Evolutionary conservation across 2,329 filamentous ascomycete species (phyloP), one percentile per base, ranked within the genome.

Genomic region (Leptoxyphium fumago): DNA sequence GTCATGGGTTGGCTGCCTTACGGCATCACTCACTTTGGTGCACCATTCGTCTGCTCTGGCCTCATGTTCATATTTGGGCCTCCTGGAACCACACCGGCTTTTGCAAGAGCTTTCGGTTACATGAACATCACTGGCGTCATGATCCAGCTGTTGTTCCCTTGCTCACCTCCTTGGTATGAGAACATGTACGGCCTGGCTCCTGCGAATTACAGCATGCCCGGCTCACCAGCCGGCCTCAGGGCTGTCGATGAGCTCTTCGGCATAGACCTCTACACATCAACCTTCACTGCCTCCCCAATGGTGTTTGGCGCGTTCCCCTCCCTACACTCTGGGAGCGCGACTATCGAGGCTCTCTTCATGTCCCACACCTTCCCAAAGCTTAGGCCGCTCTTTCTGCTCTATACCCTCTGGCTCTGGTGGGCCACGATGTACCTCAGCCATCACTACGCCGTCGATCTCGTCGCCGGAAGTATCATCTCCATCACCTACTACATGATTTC

Each of bases 371-470:
- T 96, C 71, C 89, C 89, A 4, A 78, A 77, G 48, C 74, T 93
- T 52, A 79, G 83, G 52, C 78, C 81, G 10, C 65, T 91, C 43
- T 94, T 93, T 65, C 75, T 88, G 50, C 72, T 75, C 50, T 96
- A 95, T 64, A 82, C 83, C 39, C 75, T 83, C 60, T 95, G 89
- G 89, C 80, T 95, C 56, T 95, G 87, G 84, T 96, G 89, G 87
- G 84, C 88, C 10, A 96, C 89, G 53, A 94, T 96, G 86, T 95
- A 96, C 61, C 76, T 96, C 43, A 93, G 85, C 57, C 89, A 96
- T 65, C 89, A 96, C 68, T 96, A 96, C 61, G 89, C 88, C 29
- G 83, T 96, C 36, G 89, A 96, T 62, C 72, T 96, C 42, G 85
- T 95, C 21, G 85, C 77, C 30, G 89, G 89, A 53, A 86, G 82